Percentiles rank a stretch among this genome's conserved stretches.
Evolutionary conservation across 2,329 filamentous ascomycete species (phyloP).

Genomic region (Nigrograna mackinnonii): DNA sequence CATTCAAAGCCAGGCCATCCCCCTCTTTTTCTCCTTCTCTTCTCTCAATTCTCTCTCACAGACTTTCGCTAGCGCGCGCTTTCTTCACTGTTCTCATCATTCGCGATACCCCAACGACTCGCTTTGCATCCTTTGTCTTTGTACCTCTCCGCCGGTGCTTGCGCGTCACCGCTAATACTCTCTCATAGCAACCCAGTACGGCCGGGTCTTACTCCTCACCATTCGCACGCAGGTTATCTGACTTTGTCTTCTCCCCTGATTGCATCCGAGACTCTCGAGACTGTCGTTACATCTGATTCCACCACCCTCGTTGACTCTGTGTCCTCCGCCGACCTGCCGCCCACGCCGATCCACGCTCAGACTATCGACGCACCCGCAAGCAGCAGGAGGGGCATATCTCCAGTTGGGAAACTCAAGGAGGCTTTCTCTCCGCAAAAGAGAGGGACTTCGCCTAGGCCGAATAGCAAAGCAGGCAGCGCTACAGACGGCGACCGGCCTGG

Average conservation of each 20-base stretch:
- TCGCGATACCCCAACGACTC: conserved; percentile 7
- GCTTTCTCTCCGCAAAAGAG: conserved; percentile 60
- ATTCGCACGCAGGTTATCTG: conserved; percentile 53
- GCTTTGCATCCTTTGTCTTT: conserved; percentile 10
- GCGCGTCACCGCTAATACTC: conserved; percentile 27
- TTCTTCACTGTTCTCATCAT: conserved; percentile 3
- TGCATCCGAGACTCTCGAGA: conserved; percentile 44
- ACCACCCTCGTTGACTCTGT: conserved; percentile 34
- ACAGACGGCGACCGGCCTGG: conserved; percentile 45
- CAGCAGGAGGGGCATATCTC: conserved; percentile 66
- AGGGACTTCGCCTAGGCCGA: conserved; percentile 29
- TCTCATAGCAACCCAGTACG: conserved; percentile 33
- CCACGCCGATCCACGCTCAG: conserved; percentile 31
- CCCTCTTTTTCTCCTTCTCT: too few species aligned
- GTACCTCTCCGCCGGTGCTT: conserved; percentile 6
- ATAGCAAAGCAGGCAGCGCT: conserved; percentile 23
- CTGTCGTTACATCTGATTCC: conserved; percentile 29
- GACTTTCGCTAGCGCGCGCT: too few species aligned
- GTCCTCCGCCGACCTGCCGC: conserved; percentile 26
- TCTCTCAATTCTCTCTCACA: too few species aligned
- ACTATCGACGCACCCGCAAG: conserved; percentile 32
- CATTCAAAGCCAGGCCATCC: too few species aligned
- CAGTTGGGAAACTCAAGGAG: conserved; percentile 71
- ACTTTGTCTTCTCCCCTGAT: conserved; percentile 54
- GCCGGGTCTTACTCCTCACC: conserved; percentile 49